phyloP scores from a whole-genome alignment of 768 basidiomycete species.

The Boletus reticuloceps region DNA sequence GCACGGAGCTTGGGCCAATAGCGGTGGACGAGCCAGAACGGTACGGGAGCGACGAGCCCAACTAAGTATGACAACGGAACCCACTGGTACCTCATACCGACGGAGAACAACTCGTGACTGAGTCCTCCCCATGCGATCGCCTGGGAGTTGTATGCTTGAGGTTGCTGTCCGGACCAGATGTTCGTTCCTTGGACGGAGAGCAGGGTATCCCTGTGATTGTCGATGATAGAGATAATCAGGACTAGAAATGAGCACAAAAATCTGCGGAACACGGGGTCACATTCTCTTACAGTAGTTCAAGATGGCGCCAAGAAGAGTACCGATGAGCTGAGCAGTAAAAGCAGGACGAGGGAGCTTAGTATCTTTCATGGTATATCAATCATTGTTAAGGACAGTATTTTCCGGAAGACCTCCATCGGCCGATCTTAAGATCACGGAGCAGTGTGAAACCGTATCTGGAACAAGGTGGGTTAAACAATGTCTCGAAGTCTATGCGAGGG shows the following conservation, averaged over 20 bases:
- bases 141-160: slow-evolving; percentile 27
- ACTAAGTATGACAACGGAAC: slow-evolving; percentile 37
- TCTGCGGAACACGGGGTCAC: neutral
- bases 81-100: slow-evolving; percentile 33
- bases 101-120: slow-evolving; percentile 32
- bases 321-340: slow-evolving; percentile 55
- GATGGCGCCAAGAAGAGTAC: slow-evolving; percentile 51
- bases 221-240: slow-evolving; percentile 58
- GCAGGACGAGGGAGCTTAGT: slow-evolving; percentile 61
- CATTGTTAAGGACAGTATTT: slow-evolving; percentile 27
- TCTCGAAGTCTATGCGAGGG: slow-evolving; percentile 11
- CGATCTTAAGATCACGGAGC: slow-evolving; percentile 55
- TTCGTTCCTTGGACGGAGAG: slow-evolving; percentile 52
- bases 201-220: slow-evolving; percentile 46
- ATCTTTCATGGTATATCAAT: slow-evolving; percentile 18
- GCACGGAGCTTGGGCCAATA: slow-evolving; percentile 33
- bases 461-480: slow-evolving; percentile 38
- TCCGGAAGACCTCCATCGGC: slow-evolving; percentile 15
- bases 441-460: slow-evolving; percentile 52
- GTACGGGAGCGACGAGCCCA: slow-evolving; percentile 36
- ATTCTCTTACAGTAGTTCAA: slow-evolving; percentile 40
- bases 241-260: slow-evolving; percentile 34
- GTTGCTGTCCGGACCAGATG: slow-evolving; percentile 30
- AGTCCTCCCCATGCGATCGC: slow-evolving; percentile 41
- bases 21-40: slow-evolving; percentile 40